Conservation (phyloP, 2,329 filamentous ascomycete genomes). For the Chlorencoelia australis region DNA sequence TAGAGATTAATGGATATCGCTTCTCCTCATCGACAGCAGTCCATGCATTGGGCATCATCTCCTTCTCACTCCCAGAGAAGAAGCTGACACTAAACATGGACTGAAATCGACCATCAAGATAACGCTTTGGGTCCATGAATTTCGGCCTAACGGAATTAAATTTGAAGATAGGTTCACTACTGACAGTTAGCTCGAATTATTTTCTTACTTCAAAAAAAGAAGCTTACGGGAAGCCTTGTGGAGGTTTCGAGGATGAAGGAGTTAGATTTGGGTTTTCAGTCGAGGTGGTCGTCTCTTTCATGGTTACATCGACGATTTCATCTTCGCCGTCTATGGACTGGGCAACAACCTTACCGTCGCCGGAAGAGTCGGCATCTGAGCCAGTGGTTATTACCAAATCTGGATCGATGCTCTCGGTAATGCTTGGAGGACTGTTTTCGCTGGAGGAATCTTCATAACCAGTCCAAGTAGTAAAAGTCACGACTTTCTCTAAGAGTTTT, state of each 20-base stretch:
- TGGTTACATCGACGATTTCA: constrained; percentile 80
- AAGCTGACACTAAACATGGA: constrained; percentile 71
- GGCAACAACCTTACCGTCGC: constrained; percentile 61
- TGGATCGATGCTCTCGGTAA: constrained; percentile 48
- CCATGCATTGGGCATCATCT: constrained; percentile 62
- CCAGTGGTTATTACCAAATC: constrained; percentile 59
- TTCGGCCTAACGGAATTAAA: constrained; percentile 33
- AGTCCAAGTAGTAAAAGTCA: constrained; percentile 63
- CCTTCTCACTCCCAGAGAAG: constrained; percentile 41
- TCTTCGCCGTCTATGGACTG: constrained; percentile 82
- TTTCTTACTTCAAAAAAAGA: not conserved
- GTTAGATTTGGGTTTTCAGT: constrained; percentile 28
- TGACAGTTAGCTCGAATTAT: not conserved
- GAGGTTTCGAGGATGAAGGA: constrained; percentile 5
- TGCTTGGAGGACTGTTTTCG: constrained; percentile 29
- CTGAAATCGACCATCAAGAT: constrained; percentile 53
- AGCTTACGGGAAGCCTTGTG: constrained; percentile 1
- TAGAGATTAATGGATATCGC: constrained; percentile 39
- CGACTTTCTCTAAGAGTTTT: constrained; percentile 69
- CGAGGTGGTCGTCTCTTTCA: no score
- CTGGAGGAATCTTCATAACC: constrained; percentile 38
- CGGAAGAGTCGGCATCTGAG: constrained; percentile 55
- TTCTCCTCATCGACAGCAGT: constrained; percentile 49
- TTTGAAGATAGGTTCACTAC: constrained; percentile 10
- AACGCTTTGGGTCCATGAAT: constrained; percentile 43